Percentiles rank a stretch among this genome's conserved stretches.
Evolutionary conservation across 345 rosid genomes (phyloP).

Genomic region (Pistacia integerrima): DNA sequence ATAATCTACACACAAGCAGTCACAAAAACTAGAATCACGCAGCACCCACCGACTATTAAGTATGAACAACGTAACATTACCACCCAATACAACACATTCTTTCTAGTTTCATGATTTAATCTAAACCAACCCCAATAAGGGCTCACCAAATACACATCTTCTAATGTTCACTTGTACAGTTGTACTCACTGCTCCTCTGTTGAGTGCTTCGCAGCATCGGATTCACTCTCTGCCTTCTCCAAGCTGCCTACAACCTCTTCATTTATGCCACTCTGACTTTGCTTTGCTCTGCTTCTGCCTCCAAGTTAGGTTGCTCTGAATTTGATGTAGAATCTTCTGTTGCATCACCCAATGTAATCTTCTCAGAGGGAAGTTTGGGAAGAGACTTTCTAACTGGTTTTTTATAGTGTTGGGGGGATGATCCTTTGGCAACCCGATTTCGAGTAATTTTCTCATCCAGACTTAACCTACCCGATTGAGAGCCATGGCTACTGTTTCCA

Average conservation of each 20-base stretch:
- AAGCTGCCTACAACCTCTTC: not conserved
- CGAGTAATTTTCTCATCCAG: slow-evolving; percentile 1
- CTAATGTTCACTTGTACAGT: not conserved
- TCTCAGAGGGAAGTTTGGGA: slow-evolving; percentile 19
- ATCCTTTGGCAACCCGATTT: not conserved
- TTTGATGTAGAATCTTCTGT: not conserved
- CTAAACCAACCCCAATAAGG: not conserved
- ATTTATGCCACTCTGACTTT: not conserved
- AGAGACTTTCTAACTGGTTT: slow-evolving; percentile 14
- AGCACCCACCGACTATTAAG: not conserved
- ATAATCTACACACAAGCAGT: not conserved
- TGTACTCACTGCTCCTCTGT: not conserved
- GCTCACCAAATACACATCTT: not conserved
- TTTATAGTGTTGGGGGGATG: not conserved
- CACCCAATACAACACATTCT: not conserved
- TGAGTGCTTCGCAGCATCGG: not conserved
- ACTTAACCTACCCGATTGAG: slow-evolving; percentile 9
- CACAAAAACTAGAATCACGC: not conserved
- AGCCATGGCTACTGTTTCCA: not conserved
- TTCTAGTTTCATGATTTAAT: not conserved
- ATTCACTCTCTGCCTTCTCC: slow-evolving; percentile 11
- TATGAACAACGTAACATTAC: not conserved
- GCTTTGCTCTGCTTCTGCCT: not conserved
- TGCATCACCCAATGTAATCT: not conserved
- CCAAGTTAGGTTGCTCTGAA: not conserved